Evolutionary conservation across 192 early-diverging fungal species (phyloP).

Genomic region (Coemansia biformis): DNA sequence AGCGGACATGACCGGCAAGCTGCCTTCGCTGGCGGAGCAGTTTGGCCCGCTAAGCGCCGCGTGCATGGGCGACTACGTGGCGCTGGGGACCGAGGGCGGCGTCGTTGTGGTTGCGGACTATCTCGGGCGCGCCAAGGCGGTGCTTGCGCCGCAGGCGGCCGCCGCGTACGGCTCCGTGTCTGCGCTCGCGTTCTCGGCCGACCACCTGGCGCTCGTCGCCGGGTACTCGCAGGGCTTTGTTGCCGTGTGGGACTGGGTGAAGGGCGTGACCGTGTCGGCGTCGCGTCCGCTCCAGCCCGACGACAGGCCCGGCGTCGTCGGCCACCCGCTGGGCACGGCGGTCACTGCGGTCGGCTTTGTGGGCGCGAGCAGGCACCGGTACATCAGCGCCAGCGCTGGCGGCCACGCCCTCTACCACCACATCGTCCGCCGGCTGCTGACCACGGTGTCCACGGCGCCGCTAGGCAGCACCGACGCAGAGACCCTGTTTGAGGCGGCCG

Average conservation of each 20-base stretch:
- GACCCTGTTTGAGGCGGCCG: constrained; percentile 26
- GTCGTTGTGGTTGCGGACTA: constrained; percentile 35
- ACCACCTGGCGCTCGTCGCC: constrained; percentile 26
- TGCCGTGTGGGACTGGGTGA: constrained; percentile 46
- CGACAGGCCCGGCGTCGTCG: constrained; percentile 19
- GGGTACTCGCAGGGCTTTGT: constrained; percentile 41
- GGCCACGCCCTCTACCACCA: constrained; percentile 46
- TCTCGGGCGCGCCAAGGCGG: constrained; percentile 32
- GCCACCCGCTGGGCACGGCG: constrained; percentile 31
- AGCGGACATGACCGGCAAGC: constrained; percentile 26
- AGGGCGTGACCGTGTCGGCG: constrained; percentile 27
- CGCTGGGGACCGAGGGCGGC: constrained; percentile 36
- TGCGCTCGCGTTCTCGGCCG: constrained; percentile 36
- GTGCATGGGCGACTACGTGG: constrained; percentile 37
- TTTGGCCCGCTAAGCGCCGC: constrained; percentile 28
- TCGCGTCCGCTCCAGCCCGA: constrained; percentile 29
- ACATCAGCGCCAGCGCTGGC: constrained; percentile 38
- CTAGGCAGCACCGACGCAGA: constrained; percentile 5
- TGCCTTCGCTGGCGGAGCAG: constrained; percentile 28
- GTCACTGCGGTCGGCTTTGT: constrained; percentile 35
- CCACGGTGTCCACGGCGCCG: constrained; percentile 34
- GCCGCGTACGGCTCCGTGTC: constrained; percentile 35
- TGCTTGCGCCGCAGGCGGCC: constrained; percentile 10
- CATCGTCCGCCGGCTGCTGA: constrained; percentile 40
- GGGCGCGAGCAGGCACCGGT: constrained; percentile 44